Evolutionary conservation across 2,329 filamentous ascomycete species (phyloP), one percentile per base, ranked within the genome.

Genomic region (Aspergillus uvarum): DNA sequence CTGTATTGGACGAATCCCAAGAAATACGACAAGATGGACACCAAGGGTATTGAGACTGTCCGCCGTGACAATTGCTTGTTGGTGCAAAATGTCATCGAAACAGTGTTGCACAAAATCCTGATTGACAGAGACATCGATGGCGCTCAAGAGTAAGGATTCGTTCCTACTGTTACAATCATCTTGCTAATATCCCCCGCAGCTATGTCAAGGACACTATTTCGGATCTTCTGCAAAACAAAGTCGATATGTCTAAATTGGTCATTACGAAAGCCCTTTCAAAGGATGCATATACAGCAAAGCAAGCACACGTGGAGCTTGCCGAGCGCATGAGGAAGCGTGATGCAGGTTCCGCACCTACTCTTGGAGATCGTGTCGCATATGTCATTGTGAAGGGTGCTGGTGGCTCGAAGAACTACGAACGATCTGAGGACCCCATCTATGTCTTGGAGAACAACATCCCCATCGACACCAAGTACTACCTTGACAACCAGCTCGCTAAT

Each of bases 1-100:
- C 79, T 99, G 32, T 98, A 92, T 79, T 99, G 93, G 93, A 99
- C 95, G 5, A 95, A 90, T 66, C 87, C 94, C 0, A 86, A 94
- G 47, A 97, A 96, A 77, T 95, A 90, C 76, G 96, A 99, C 84
- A 99, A 98, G 82, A 99, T 99, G 96, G 95, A 99, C 77, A 98
- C 92, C 61, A 99, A 99, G 76, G 95, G 95, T 83, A 98, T 99
- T 67, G 95, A 99, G 78, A 99, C 95, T 3, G 96, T 99, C 51
- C 89, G 95, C 67, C 85, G 95, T 83, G 95, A 99, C 76, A 99
- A 99, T 74, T 99, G 95, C 74, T 83, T 95, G 55, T 81, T 99
- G 61, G 95, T 98, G 16, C 94, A 98, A 77, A 97, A 90, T 3
- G 95, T 98, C 60, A 98, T 99, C 70, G 95, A 99, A 77, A 98